Base-by-base conservation (phyloP, 2,329 filamentous ascomycete genomes). In the Colletotrichum liaoningense region DNA sequence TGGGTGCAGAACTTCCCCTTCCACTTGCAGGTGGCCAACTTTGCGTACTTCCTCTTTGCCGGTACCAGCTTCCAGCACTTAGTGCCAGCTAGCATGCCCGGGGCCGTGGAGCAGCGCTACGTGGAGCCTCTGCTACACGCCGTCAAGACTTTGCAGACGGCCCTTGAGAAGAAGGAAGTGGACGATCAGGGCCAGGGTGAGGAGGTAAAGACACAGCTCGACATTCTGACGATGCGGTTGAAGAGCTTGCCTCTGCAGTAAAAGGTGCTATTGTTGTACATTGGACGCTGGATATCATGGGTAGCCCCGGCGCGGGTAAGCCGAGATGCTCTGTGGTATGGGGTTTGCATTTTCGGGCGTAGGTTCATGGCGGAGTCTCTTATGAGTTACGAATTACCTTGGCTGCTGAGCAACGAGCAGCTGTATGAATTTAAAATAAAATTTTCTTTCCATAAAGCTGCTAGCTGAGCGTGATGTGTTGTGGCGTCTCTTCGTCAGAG, bases 1-100 rank as follows among this genome's bases (percentile, higher is more conserved):
- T 83, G 88, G 79, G 77, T 77, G 11, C 80, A 86, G 74, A 88
- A 88, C 62, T 84, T 85, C 63, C 83, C 87, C 2, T 89, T 92
- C 73, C 83, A 92, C 66, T 82, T 92, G 74, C 89, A 92, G 76
- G 88, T 88, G 0, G 87, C 88, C 71, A 92, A 92, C 76, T 91
- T 93, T 79, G 86, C 88, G 8, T 85, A 89, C 65, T 89, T 92
- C 75, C 76, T 88, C 89, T 84, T 79, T 79, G 14, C 84, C 88
- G 83, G 86, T 8, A 79, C 82, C 46, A 81, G 80, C 24, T 87
- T 85, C 79, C 82, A 80, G 67, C 81, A 86, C 57, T 79, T 91
- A 6, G 84, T 90, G 11, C 90, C 91, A 1, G 82, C 81, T 2
- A 89, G 88, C 0, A 90, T 91, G 87, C 85, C 86, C 1, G 84